Evolutionary conservation across 805 yeast species (phyloP).

Genomic region (Wickerhamiella siamensis): DNA sequence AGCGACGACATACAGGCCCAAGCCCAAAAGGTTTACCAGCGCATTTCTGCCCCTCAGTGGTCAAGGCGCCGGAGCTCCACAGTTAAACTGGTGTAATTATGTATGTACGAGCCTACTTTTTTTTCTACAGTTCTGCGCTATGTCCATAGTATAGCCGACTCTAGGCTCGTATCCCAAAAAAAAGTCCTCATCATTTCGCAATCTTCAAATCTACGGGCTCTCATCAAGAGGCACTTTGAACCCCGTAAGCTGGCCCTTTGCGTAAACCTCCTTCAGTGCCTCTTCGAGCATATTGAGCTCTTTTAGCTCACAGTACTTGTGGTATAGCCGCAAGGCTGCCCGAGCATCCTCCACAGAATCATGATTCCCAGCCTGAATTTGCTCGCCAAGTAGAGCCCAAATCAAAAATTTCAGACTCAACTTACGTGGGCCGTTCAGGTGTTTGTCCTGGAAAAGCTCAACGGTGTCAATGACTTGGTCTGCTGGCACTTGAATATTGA

Average conservation of each 20-base stretch:
- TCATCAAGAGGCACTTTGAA: slow-evolving; percentile 25
- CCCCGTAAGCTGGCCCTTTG: slow-evolving; percentile 25
- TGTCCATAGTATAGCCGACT: too few species aligned
- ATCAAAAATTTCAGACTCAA: slow-evolving; percentile 77
- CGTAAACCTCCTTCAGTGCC: slow-evolving; percentile 51
- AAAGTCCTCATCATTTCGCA: too few species aligned
- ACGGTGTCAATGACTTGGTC: slow-evolving; percentile 83
- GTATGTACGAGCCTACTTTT: neutral
- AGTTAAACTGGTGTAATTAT: slow-evolving; percentile 1
- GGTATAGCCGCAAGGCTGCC: slow-evolving; percentile 68
- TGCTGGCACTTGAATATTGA: slow-evolving; percentile 77
- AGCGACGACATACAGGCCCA: neutral
- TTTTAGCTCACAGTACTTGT: slow-evolving; percentile 50
- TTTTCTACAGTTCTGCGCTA: neutral
- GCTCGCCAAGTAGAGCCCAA: slow-evolving; percentile 55
- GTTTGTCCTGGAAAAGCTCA: slow-evolving; percentile 58
- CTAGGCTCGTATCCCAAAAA: too few species aligned
- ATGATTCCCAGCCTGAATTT: slow-evolving; percentile 86
- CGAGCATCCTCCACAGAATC: slow-evolving; percentile 94
- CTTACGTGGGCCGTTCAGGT: slow-evolving; percentile 46
- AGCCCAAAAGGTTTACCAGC: slow-evolving; percentile 1
- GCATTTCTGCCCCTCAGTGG: slow-evolving; percentile 1
- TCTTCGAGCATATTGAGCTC: slow-evolving; percentile 45
- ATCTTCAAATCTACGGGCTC: too few species aligned
- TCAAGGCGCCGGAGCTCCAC: slow-evolving; percentile 2